phyloP scores from a whole-genome alignment of 202 grass and related monocot genomes.

The Carex sylvatica region DNA sequence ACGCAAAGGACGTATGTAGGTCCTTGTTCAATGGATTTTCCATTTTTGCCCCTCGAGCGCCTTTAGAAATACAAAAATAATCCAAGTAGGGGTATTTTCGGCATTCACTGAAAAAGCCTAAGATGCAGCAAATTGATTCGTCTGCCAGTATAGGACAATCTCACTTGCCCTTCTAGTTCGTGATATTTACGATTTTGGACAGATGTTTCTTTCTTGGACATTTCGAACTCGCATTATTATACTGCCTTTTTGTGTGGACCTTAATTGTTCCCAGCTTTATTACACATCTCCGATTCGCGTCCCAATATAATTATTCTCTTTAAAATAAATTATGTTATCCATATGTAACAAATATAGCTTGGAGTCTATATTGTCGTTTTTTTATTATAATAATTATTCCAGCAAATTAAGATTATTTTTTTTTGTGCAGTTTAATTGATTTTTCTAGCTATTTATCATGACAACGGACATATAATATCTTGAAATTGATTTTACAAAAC shows the following conservation, averaged over 20 bases:
- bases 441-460: too few species aligned
- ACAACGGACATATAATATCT: too few species aligned
- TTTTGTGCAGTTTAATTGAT: not conserved
- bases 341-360: not conserved
- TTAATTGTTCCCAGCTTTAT: not conserved
- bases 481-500: too few species aligned
- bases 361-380: not conserved
- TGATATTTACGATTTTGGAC: constrained; percentile 1
- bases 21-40: not conserved
- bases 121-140: constrained; percentile 31
- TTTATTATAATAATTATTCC: not conserved
- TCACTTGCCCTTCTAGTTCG: not conserved
- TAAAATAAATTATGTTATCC: not conserved
- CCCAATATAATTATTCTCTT: not conserved
- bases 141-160: not conserved
- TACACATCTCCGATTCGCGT: not conserved
- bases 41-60: constrained; percentile 12
- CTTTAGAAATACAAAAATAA: constrained; percentile 15
- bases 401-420: not conserved
- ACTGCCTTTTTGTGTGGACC: constrained; percentile 10
- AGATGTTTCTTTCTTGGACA: constrained; percentile 23
- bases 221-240: constrained; percentile 28
- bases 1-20: constrained; percentile 24
- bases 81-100: constrained; percentile 3
- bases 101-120: not conserved